Evolutionary conservation across 2,329 filamentous ascomycete genomes (phyloP).

Genomic region (Eutypa lata): DNA sequence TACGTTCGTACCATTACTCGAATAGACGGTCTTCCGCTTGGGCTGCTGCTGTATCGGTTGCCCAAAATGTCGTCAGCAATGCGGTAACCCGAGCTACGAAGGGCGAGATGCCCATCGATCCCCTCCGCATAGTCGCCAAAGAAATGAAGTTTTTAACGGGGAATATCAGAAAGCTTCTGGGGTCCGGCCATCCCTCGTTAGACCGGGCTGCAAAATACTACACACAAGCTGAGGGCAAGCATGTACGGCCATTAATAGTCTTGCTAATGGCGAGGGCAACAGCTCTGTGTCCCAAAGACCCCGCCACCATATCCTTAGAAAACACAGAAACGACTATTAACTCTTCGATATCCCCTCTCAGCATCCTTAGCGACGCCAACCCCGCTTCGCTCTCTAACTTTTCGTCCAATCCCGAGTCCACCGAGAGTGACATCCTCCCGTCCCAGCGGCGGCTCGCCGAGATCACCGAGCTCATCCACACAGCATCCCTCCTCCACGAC

Average conservation of each 20-base stretch:
- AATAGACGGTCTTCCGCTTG: conserved; percentile 59
- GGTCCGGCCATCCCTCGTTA: conserved; percentile 89
- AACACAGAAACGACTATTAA: conserved; percentile 47
- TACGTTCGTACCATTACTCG: conserved; percentile 42
- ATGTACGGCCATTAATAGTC: conserved; percentile 90
- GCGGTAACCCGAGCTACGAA: conserved; percentile 61
- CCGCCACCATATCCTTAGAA: conserved; percentile 36
- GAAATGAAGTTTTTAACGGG: conserved; percentile 95
- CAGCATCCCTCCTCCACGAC: conserved; percentile 92
- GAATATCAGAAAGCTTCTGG: conserved; percentile 89
- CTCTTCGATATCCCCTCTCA: conserved; percentile 50
- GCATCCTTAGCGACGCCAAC: conserved; percentile 75
- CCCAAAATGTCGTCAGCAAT: conserved; percentile 68
- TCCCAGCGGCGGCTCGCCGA: conserved; percentile 89
- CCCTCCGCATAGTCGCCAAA: conserved; percentile 84
- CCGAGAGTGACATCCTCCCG: conserved; percentile 74
- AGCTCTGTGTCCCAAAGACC: conserved; percentile 65
- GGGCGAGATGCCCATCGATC: conserved; percentile 74
- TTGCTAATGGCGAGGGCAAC: conserved; percentile 95
- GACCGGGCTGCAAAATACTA: conserved; percentile 98
- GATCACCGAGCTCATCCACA: conserved; percentile 97
- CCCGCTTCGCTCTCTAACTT: conserved; percentile 59
- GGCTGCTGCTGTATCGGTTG: conserved; percentile 70
- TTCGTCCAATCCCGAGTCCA: conserved; percentile 40
- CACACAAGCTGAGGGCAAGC: conserved; percentile 93